Percentiles rank a stretch among this genome's conserved stretches.
Conservation (phyloP, 805 yeast species). For the Myxozyma lipomycoides region DNA sequence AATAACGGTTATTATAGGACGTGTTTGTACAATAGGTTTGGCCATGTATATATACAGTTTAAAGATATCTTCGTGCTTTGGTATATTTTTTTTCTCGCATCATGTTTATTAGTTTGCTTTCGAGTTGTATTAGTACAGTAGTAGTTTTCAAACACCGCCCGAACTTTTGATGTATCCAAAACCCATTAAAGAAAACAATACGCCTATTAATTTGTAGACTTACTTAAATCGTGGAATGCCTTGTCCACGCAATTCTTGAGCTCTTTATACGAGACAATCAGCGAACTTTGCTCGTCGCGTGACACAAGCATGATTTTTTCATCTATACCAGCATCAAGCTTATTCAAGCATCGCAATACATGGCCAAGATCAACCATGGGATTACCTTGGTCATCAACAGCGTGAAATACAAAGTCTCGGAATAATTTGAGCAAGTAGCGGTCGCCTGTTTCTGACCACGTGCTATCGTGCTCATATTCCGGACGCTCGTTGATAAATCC, state of each 20-base stretch:
- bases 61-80: too few species aligned
- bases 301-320: conserved; percentile 78
- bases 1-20: too few species aligned
- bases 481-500: conserved; percentile 75
- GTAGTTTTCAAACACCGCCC: not conserved
- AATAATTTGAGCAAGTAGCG: conserved; percentile 70
- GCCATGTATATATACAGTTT: too few species aligned
- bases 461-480: conserved; percentile 51
- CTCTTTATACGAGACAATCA: conserved; percentile 82
- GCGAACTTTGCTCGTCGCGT: conserved; percentile 78
- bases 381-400: conserved; percentile 68
- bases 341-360: conserved; percentile 73
- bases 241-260: conserved; percentile 38
- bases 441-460: conserved; percentile 74
- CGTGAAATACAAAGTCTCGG: conserved; percentile 81
- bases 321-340: conserved; percentile 86
- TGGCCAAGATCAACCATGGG: conserved; percentile 80
- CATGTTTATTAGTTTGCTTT: too few species aligned
- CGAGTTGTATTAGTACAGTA: too few species aligned
- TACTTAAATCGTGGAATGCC: conserved; percentile 23
- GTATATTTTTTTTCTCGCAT: too few species aligned
- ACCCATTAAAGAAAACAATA: too few species aligned
- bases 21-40: too few species aligned
- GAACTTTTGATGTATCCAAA: not conserved
- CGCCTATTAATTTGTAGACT: conserved; percentile 1